Evolutionary conservation across 208 protist genomes (phyloP), one percentile per base, ranked within the genome.

Genomic region (Entamoeba histolytica): DNA sequence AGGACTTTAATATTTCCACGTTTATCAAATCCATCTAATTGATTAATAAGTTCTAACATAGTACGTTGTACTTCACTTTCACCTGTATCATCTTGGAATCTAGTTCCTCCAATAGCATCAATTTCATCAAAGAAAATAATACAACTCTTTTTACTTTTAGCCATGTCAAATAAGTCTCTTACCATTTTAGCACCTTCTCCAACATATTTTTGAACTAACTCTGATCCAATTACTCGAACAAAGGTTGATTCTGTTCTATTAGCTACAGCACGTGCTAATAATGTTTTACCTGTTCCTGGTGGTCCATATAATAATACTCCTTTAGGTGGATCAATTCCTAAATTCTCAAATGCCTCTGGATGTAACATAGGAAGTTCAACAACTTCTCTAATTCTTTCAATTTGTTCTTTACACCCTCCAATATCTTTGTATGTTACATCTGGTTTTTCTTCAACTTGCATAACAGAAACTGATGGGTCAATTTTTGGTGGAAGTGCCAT

Each of bases 51-150:
- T 95, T 99, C 98, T 12, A 99, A 96, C 98, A 99, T 99, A 12
- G 98, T 99, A 10, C 61, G 8, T 95, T 99, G 98, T 31, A 99
- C 98, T 95, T 99, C 99, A 94, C 99, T 99, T 94, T 99, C 99
- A 92, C 98, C 98, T 44, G 95, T 96, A 0, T 96, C 95, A 91
- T 96, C 95, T 14, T 94, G 73, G 92, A 96, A 97, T 51, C 97
- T 96, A 35, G 96, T 96, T 49, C 97, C 97, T 93, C 99, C 99
- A 92, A 99, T 98, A 35, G 99, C 99, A 95, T 99, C 99, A 47
- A 99, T 97, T 96, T 99, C 99, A 95, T 99, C 99, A 95, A 99
- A 99, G 95, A 99, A 99, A 94, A 99, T 99, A 93, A 99, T 99
- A 95, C 97, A 98, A 92, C 98, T 98, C 96, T 99, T 99, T 95